These are phyloP conservation scores for Cenchrus fungigraminus DNA, from an alignment of 176 grass and related monocot genomes.

Conservation along the genomic window DNA sequence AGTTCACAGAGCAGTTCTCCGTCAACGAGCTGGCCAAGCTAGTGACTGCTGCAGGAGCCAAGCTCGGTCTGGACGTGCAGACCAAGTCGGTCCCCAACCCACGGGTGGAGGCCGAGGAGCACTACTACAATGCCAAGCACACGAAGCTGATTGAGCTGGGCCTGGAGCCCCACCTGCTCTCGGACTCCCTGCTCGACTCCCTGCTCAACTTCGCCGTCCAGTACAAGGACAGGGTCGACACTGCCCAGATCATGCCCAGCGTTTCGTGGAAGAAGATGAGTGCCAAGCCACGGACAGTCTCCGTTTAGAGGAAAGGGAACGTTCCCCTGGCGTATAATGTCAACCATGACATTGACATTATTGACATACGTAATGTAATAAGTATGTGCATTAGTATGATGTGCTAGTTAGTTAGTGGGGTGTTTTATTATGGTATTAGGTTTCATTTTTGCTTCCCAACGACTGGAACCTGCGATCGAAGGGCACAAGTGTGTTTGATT, in stretches of 20 bases:
- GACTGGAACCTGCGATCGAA: background rate
- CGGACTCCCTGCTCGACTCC: conserved; percentile 83
- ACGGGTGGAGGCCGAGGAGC: conserved; percentile 86
- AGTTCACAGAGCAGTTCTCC: conserved; percentile 94
- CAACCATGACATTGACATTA: conserved; percentile 52
- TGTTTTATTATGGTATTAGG: background rate
- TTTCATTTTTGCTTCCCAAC: background rate
- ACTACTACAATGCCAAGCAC: conserved; percentile 93
- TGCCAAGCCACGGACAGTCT: conserved; percentile 57
- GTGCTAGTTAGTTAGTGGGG: conserved; percentile 22
- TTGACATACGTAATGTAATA: conserved; percentile 40
- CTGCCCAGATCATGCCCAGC: conserved; percentile 83
- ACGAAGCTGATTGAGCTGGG: conserved; percentile 81
- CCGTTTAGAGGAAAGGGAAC: conserved; percentile 43
- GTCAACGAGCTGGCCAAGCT: conserved; percentile 83
- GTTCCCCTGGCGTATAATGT: conserved; percentile 28
- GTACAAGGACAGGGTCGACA: conserved; percentile 78
- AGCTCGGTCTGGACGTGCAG: conserved; percentile 78
- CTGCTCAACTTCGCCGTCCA: conserved; percentile 85
- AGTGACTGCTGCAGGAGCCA: conserved; percentile 69
- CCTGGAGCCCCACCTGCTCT: conserved; percentile 73
- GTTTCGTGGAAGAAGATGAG: conserved; percentile 95
- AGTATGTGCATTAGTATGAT: background rate
- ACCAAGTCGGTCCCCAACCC: conserved; percentile 83
- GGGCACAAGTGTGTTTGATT: background rate